Evolutionary conservation across 176 grass and related monocot genomes (phyloP).

Genomic region (Musa beccarii): DNA sequence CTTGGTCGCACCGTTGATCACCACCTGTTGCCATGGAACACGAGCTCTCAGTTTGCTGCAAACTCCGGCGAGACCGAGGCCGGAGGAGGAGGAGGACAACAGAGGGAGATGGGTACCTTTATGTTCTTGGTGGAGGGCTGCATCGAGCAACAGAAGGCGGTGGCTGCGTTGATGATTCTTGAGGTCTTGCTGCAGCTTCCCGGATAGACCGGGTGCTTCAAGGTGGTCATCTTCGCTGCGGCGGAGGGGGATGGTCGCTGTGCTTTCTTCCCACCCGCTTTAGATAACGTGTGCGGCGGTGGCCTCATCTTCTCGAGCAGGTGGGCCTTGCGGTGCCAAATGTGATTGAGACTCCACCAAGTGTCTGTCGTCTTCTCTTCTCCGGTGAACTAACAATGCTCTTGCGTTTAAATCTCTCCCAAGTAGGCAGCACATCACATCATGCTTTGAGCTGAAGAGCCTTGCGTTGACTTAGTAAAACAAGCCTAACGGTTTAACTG

Average conservation of each 20-base stretch:
- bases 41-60: background rate
- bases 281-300: no score
- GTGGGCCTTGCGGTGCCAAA: no score
- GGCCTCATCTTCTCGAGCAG: no score
- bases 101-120: conserved; percentile 29
- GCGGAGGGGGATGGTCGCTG: background rate
- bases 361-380: no score
- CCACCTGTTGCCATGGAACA: conserved; percentile 26
- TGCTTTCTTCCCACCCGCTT: no score
- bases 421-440: no score
- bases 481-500: no score
- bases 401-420: no score
- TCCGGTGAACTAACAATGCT: no score
- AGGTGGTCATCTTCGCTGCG: conserved; percentile 18
- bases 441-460: no score
- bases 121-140: conserved; percentile 54
- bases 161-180: conserved; percentile 11
- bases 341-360: no score
- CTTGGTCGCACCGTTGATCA: conserved; percentile 62
- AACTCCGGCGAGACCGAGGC: background rate
- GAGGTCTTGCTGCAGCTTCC: conserved; percentile 12
- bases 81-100: background rate
- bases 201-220: conserved; percentile 25
- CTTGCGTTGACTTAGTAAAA: no score
- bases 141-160: conserved; percentile 33